Evolutionary conservation across 2,329 filamentous ascomycete genomes (phyloP).

Genomic region (Neofusicoccum laricinum): DNA sequence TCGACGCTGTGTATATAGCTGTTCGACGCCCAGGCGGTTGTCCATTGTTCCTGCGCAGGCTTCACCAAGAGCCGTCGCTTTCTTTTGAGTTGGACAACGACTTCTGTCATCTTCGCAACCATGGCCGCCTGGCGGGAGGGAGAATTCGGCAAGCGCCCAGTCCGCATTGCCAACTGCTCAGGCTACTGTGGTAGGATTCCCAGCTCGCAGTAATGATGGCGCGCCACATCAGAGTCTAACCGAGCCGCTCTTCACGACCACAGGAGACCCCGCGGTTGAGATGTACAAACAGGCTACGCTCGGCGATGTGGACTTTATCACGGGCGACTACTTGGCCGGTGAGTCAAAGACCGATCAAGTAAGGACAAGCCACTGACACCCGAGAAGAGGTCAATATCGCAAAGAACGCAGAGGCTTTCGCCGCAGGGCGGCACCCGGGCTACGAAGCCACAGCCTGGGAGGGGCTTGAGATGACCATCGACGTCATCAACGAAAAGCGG

Average conservation of each 20-base stretch:
- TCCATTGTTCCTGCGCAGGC: too few species aligned
- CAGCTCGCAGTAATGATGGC: background rate
- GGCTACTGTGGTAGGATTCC: constrained; percentile 25
- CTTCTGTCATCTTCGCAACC: background rate
- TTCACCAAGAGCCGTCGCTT: too few species aligned
- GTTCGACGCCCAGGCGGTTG: too few species aligned
- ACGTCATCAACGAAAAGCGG: constrained; percentile 45
- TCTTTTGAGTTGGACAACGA: too few species aligned
- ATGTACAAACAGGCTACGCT: constrained; percentile 34
- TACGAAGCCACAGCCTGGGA: constrained; percentile 51
- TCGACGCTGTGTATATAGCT: too few species aligned
- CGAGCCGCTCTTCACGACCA: constrained; percentile 12
- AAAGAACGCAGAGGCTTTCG: constrained; percentile 39
- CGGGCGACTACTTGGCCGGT: constrained; percentile 40
- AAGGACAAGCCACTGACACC: constrained; percentile 19
- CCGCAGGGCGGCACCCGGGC: constrained; percentile 40
- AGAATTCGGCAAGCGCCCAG: constrained; percentile 29
- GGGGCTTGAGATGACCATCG: constrained; percentile 45
- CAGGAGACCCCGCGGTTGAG: constrained; percentile 36
- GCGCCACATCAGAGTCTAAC: too few species aligned
- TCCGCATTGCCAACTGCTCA: constrained; percentile 39
- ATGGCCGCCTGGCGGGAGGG: constrained; percentile 12
- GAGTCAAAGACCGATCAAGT: constrained; percentile 17
- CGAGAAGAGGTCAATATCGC: constrained; percentile 42
- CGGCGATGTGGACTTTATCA: constrained; percentile 40